These are phyloP conservation scores for Clonostachys sp. DNA, from an alignment of 2,329 filamentous ascomycete genomes.

Conservation along the genomic window DNA sequence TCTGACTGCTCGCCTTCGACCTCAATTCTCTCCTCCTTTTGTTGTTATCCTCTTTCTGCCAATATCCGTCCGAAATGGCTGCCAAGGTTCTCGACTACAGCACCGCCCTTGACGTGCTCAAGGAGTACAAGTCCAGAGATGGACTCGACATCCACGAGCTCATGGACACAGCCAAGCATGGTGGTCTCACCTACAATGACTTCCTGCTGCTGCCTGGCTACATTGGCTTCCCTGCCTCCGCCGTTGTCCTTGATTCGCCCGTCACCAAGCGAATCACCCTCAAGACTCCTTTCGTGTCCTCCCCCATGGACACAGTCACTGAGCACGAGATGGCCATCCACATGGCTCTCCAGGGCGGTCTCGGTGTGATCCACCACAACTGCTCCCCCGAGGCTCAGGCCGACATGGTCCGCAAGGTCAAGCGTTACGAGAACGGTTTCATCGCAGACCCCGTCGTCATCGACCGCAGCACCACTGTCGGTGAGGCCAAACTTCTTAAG, in stretches of 20 bases:
- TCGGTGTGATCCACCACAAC: constrained; percentile 98
- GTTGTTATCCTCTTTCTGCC: constrained; percentile 12
- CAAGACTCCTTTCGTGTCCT: constrained; percentile 95
- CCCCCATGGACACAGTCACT: constrained; percentile 99
- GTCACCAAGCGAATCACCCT: constrained; percentile 93
- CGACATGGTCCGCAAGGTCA: constrained; percentile 98
- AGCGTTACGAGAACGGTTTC: constrained; percentile 99
- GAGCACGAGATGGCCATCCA: constrained; percentile 99
- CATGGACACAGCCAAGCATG: constrained; percentile 86
- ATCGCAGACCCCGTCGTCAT: constrained; percentile 95
- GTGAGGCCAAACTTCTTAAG: constrained; percentile 87
- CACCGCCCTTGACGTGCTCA: constrained; percentile 74
- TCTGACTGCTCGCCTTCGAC: constrained; percentile 31
- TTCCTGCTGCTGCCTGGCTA: constrained; percentile 96
- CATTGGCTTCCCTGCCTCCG: constrained; percentile 93
- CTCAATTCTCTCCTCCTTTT: constrained; percentile 22
- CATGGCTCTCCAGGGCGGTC: constrained; percentile 82
- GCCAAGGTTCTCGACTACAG: constrained; percentile 65
- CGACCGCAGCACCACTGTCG: constrained; percentile 79
- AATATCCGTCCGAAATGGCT: constrained; percentile 21
- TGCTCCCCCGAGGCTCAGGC: constrained; percentile 96
- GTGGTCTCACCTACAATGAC: constrained; percentile 97
- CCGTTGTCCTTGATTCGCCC: constrained; percentile 82
- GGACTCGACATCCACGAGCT: constrained; percentile 83
- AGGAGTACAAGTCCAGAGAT: constrained; percentile 76